Conservation (phyloP, 257 asterid species). For the Nyctanthes arbortristis region DNA sequence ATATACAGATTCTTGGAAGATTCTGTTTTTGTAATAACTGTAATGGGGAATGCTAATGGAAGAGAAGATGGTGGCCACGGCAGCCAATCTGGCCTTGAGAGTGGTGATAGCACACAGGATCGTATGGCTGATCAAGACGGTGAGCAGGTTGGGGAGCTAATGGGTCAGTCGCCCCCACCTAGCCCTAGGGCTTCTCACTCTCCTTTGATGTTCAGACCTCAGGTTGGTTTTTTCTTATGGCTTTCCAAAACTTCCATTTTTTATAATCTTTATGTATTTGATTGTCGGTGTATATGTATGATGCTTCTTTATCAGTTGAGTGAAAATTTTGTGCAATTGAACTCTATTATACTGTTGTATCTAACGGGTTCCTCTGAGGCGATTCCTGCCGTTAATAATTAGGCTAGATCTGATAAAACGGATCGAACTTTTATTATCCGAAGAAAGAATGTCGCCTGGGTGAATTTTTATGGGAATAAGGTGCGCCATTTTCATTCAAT, state of each 20-base stretch:
- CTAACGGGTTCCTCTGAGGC: constrained; percentile 16
- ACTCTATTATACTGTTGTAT: constrained; percentile 19
- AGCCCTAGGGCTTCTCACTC: constrained; percentile 92
- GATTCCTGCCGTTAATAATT: neutral
- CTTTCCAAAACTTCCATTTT: neutral
- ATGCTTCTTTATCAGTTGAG: too few species aligned
- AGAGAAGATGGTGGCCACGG: constrained; percentile 67
- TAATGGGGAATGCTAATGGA: constrained; percentile 92
- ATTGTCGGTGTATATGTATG: too few species aligned
- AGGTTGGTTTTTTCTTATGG: constrained; percentile 50
- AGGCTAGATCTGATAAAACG: constrained; percentile 47
- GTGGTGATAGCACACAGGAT: constrained; percentile 38
- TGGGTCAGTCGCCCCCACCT: constrained; percentile 89
- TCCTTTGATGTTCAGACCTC: constrained; percentile 87
- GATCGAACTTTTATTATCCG: constrained; percentile 25
- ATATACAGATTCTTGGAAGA: constrained; percentile 34
- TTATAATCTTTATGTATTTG: neutral
- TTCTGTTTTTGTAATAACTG: constrained; percentile 19
- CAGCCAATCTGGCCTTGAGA: constrained; percentile 52
- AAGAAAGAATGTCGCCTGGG: neutral
- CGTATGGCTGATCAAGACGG: constrained; percentile 51
- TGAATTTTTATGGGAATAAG: neutral
- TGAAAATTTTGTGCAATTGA: constrained; percentile 16
- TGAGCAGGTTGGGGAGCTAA: constrained; percentile 46
- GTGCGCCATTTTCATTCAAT: neutral